Evolutionary conservation across 139 green algal genomes (phyloP).

Genomic region (Desmodesmus armatus): DNA sequence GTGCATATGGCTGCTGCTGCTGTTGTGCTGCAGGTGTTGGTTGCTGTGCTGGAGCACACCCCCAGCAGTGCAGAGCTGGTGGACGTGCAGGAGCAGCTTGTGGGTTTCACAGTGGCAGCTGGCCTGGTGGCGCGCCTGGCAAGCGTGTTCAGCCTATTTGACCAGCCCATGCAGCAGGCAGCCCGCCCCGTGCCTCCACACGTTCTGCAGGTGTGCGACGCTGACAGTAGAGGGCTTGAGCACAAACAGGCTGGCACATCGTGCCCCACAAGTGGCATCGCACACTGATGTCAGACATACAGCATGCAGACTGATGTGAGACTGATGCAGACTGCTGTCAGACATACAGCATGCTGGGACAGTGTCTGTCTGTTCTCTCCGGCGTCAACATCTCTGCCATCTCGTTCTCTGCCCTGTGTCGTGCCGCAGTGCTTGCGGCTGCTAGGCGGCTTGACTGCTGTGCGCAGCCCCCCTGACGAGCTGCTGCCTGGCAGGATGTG

Average conservation of each 20-base stretch:
- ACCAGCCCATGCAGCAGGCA: conserved; percentile 51
- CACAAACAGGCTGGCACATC: no score
- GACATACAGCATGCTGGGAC: no score
- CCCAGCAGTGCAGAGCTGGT: background rate
- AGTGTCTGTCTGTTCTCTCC: no score
- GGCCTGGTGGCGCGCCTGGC: conserved; percentile 60
- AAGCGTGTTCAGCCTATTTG: conserved; percentile 72
- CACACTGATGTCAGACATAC: no score
- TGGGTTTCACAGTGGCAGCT: conserved; percentile 56
- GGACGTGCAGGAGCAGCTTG: conserved; percentile 46
- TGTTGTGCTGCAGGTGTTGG: conserved; percentile 20
- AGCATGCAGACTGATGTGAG: no score
- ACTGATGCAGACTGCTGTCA: no score
- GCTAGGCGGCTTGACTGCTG: conserved; percentile 54
- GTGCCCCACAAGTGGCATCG: no score
- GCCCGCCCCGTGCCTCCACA: conserved; percentile 27
- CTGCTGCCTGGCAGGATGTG: conserved; percentile 47
- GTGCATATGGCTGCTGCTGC: background rate
- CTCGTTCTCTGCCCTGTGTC: no score
- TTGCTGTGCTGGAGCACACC: conserved; percentile 36
- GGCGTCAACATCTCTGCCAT: no score
- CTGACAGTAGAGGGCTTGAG: no score
- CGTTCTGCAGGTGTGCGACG: conserved; percentile 6
- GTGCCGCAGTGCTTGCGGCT: conserved; percentile 61
- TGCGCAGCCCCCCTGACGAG: background rate